Conservation (phyloP, 345 rosid genomes). For the Lagerstroemia speciosa region DNA sequence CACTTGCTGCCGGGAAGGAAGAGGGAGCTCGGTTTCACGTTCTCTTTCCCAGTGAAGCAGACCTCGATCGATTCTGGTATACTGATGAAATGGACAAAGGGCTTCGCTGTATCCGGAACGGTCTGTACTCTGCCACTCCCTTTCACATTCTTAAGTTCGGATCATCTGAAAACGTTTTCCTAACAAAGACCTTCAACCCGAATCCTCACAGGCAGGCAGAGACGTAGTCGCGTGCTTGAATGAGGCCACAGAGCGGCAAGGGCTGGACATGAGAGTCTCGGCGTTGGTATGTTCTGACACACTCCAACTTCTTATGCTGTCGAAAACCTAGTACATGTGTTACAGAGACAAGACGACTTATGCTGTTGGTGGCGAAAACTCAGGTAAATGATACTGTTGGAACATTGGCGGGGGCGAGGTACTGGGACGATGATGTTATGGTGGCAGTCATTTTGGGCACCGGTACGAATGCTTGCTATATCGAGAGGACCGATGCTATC, state of each 20-base stretch:
- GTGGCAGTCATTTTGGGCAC: conserved; percentile 89
- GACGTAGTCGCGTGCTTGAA: conserved; percentile 76
- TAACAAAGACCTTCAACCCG: background rate
- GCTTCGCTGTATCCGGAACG: conserved; percentile 79
- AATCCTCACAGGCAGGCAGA: conserved; percentile 49
- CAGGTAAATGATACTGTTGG: conserved; percentile 82
- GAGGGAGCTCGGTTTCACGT: conserved; percentile 81
- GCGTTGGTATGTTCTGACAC: conserved; percentile 42
- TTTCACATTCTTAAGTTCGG: background rate
- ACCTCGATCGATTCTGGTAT: conserved; percentile 71
- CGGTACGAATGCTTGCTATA: conserved; percentile 89
- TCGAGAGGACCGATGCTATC: conserved; percentile 54
- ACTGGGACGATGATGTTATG: conserved; percentile 79
- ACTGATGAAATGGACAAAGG: conserved; percentile 79
- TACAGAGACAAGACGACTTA: background rate
- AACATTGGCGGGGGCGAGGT: conserved; percentile 74
- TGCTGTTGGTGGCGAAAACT: background rate
- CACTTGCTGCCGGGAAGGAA: conserved; percentile 40
- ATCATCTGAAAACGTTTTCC: background rate
- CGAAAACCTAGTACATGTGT: background rate
- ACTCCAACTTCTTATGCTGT: background rate
- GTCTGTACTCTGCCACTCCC: conserved; percentile 22
- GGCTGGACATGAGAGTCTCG: conserved; percentile 67
- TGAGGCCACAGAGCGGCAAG: conserved; percentile 65
- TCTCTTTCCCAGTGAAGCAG: conserved; percentile 79